Base-by-base conservation (phyloP, 257 asterid species). In the Cinchona pubescens region DNA sequence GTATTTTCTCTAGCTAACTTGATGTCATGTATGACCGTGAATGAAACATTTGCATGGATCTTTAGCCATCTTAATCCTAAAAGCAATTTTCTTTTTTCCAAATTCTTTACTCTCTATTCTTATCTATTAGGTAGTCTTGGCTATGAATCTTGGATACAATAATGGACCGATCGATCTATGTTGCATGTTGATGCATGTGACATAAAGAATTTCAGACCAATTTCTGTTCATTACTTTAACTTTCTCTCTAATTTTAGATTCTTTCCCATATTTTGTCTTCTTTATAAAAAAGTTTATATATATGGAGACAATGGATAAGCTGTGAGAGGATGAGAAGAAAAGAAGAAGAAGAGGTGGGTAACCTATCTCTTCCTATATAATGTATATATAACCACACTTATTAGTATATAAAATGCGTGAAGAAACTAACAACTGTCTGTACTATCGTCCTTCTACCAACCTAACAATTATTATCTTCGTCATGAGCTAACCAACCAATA, bases 301-400 rank as follows among this genome's bases (percentile, higher is more conserved):
- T 79, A n/a, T 61, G 77, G 79, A 27, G 75, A 79, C 75, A 82
- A 78, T 7, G 90, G 97, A 92, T 92, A 87, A 89, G 92, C 82
- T 79, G 87, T 75, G 91, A 83, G 87, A 83, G 96, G 94, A 86
- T 82, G 96, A 88, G 89, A 88, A 75, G 81, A 75, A 86, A 85
- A 74, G 88, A 85, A 75, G 78, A 58, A 69, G 72, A 71, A 63
- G 76, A 74, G 83, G 83, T 83, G 78, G 85, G 79, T 83, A 77
- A 73, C 80, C 90, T 78, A 77, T 84, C 88, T 69, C 81, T 75
- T 85, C 83, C 71, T 65, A 60, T 79, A 14, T 34, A 19, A 15
- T n/a, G n/a, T n/a, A n/a, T n/a, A n/a, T 42, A 29, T 34, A 46
- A 43, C 4, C 43, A 21, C 3, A 5, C 49, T 72, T 49, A 18